Base-by-base conservation (phyloP, 768 basidiomycete genomes). In the Kwoniella dendrophila region DNA sequence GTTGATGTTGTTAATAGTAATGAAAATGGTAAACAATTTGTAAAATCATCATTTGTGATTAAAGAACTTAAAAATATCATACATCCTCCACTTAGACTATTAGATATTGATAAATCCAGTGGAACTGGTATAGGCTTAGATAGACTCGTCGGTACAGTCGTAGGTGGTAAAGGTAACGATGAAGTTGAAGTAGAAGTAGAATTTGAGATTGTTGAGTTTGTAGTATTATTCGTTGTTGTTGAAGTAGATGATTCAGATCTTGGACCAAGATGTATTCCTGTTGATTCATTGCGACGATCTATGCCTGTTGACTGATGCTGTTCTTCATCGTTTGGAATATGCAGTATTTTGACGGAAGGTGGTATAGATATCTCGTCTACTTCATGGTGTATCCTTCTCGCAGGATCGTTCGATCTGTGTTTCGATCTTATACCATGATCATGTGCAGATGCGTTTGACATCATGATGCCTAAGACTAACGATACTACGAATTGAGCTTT, bases 1-100 rank as follows among this genome's bases (percentile, higher is more conserved):
- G 71, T 50, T 8, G 71, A 73, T 8, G 74, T 73, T 26, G 71
- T 68, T 24, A 73, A 66, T n/a, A 75, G 66, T 26, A 75, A 60
- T 2, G 74, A 71, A 49, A 75, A 69, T 0, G 74, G 74, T 8
- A 75, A 63, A 59, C 74, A 75, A 18, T 70, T 56, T 11, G 34
- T n/a, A 62, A 75, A 73, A 8, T 59, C 59, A 18, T 60, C 3
- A 6, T 67, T 55, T 2, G 66, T 62, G 3, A 75, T 56, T 20
- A 73, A 50, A 29, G 67, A 60, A 7, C 67, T 56, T 45, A 75
- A 66, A 54, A 71, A 68, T 34, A 61, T 36, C 29, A 75, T 53
- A 51, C 74, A 75, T 20, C 61, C 34, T 8, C 47, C 48, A 14
- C 68, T 64, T 29, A 75, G 63, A 22, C 18, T 33, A 22, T 65